These are phyloP conservation scores for Tephrocybe sp. DNA, from an alignment of 768 basidiomycete genomes.

Conservation along the genomic window DNA sequence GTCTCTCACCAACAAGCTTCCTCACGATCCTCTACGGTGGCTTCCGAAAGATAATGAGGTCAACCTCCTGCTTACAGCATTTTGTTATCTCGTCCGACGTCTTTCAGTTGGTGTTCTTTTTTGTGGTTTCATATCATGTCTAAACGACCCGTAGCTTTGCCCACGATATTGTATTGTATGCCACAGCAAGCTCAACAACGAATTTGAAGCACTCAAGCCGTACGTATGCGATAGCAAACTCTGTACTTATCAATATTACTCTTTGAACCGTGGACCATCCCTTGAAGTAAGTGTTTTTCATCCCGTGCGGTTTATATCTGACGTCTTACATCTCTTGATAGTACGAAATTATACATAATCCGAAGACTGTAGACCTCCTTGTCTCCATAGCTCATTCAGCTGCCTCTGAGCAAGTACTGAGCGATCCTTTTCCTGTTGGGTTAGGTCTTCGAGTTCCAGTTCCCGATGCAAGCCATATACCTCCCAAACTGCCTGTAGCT, in stretches of 20 bases:
- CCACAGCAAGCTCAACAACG: conserved; percentile 52
- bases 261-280: conserved; percentile 62
- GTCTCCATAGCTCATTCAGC: conserved; percentile 62
- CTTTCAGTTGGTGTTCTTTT: conserved; percentile 44
- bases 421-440: conserved; percentile 60
- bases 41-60: conserved; percentile 34
- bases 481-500: background rate
- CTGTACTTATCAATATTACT: conserved; percentile 71
- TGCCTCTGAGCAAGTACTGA: conserved; percentile 50
- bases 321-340: conserved; percentile 19
- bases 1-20: conserved; percentile 42
- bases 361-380: conserved; percentile 65
- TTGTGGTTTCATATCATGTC: background rate
- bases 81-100: conserved; percentile 64
- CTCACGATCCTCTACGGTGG: conserved; percentile 51
- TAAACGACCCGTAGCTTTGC: conserved; percentile 47
- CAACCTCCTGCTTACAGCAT: conserved; percentile 64
- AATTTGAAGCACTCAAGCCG: conserved; percentile 65
- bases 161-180: conserved; percentile 76
- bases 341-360: conserved; percentile 72
- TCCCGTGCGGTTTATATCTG: background rate
- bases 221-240: conserved; percentile 69
- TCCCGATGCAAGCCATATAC: conserved; percentile 24
- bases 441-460: conserved; percentile 55
- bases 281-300: conserved; percentile 48